Evolutionary conservation across 2,329 filamentous ascomycete species (phyloP), one percentile per base, ranked within the genome.

Genomic region (Cladophialophora exuberans): DNA sequence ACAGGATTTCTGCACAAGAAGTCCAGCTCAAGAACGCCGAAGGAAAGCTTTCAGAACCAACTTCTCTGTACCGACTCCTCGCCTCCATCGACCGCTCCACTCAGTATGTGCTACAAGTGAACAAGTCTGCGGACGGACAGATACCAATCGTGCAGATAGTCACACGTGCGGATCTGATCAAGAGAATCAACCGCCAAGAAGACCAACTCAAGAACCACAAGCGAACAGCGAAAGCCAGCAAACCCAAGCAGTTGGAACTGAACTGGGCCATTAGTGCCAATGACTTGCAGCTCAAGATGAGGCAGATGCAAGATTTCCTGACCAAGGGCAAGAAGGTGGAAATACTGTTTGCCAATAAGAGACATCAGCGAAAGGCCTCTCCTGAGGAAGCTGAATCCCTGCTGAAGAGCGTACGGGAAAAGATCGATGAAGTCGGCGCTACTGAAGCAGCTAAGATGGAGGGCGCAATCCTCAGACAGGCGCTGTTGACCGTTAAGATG

Each of bases 201-300:
- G 69, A 70, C 53, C 64, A 67, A 15, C 33, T 35, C 66, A 67
- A 53, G 57, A 65, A 73, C 68, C 61, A 45, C 20, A 73, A 69
- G 49, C 75, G 76, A 41, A 73, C 75, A 55, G 57, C 57, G 42
- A 59, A 56, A 17, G 41, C 45, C 63, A 64, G 64, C 66, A 69
- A 66, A 63, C 68, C 72, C 13, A 97, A 97, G 75, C 86, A 87
- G 67, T 71, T 97, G n/a, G 92, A 97, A 73, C 65, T 97, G 64
- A 93, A 90, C 70, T 97, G 92, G 92, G 85, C 87, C 28, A 95
- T 96, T 66, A 85, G 85, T 57, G 67, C 72, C 10, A 82, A 93
- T 67, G 92, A 97, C 74, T 70, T 96, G 48, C 74, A 74, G n/a
- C 86, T 89, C 69, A 83, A 86, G 67, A 69, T 94, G 70, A 81